Base-by-base conservation (phyloP, 306 rosid species). In the Sechiopsis laciniata region DNA sequence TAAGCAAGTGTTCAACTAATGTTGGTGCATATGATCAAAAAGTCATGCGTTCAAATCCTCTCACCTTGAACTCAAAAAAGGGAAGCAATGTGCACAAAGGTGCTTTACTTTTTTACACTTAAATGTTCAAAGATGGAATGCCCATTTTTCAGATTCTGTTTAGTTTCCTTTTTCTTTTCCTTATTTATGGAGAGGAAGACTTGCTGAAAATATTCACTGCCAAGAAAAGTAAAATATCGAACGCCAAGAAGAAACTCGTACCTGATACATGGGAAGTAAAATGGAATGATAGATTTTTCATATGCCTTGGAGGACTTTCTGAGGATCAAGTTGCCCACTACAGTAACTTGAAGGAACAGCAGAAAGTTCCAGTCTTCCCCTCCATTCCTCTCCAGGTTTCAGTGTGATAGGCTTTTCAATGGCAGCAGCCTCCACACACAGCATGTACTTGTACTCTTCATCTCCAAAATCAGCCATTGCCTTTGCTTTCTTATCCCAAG, bases 351-450 rank as follows among this genome's bases (percentile, higher is more conserved):
- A 95, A 46, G 99, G 96, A 82, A 91, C 97, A 58, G 97, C 89
- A 60, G 97, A 91, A 71, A 91, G 92, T 80, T 95, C 99, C 76
- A 80, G 85, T 73, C 95, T 85, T 82, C 97, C 99, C 81, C 76
- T 91, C 99, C 99, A 95, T 83, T 91, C 97, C 82, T 95, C 99
- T 7, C 99, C 99, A 29, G 99, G 97, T 80, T 95, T 95, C 88
- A 95, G 79, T 35, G 99, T 83, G 74, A 95, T 78, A 11, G 92
- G 62, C 72, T 87, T 91, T 85, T 95, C 99, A 54, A 89, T 71
- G 75, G 86, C 83, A 61, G 99, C 97, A 74, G 90, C 90, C 89
- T 89, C 99, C 35, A 95, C 96, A 48, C 99, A 95, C 14, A 95
- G 88, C 99, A 91, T 89, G 74, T 88, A 77, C 78, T 91, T 95